Base-by-base conservation (phyloP, 148 eudicot species). In the Vaccinium myrtillus region DNA sequence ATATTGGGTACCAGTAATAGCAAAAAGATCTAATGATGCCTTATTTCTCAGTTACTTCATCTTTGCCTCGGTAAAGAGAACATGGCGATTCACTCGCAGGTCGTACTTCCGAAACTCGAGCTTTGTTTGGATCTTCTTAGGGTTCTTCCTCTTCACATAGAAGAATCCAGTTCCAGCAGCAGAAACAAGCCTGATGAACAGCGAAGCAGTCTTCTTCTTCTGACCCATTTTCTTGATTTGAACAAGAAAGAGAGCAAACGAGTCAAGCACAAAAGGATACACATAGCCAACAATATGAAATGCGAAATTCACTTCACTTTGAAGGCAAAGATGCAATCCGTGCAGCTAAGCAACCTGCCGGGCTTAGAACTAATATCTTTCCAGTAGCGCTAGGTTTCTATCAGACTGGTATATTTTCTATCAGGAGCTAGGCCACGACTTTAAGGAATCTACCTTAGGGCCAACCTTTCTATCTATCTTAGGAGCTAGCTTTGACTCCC, bases 151-250 rank as follows among this genome's bases (percentile, higher is more conserved):
- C 80, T 88, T 93, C 86, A 94, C 98, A 74, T 96, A 96, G 85
- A 94, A 96, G 87, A 94, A 96, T 14, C 98, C 98, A 15, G 98
- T 96, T 81, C 98, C 98, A 54, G 98, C 98, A 30, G 98, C 91
- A 55, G 98, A 96, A 12, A 96, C 96, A 3, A 94, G 96, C 93
- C 94, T 93, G 84, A 93, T 91, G 69, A 96, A 87, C 83, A 93
- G 81, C 9, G 98, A 86, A 87, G 91, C 96, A 75, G 93, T 89
- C 92, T 96, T 95, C 91, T 91, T 94, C 88, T 95, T 93, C 49
- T 83, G 90, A 58, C 98, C 98, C 98, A 96, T 96, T 69, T 15
- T 82, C 83, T 83, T 59, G 82, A 73, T 25, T 50, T 56, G 43
- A 53, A 79, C 10, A 55, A 78, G 19, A 50, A 50, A 50, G 11